Percentiles rank a stretch among this genome's conserved stretches.
phyloP scores from a whole-genome alignment of 2,329 filamentous ascomycete species.

The Graphium sp. region DNA sequence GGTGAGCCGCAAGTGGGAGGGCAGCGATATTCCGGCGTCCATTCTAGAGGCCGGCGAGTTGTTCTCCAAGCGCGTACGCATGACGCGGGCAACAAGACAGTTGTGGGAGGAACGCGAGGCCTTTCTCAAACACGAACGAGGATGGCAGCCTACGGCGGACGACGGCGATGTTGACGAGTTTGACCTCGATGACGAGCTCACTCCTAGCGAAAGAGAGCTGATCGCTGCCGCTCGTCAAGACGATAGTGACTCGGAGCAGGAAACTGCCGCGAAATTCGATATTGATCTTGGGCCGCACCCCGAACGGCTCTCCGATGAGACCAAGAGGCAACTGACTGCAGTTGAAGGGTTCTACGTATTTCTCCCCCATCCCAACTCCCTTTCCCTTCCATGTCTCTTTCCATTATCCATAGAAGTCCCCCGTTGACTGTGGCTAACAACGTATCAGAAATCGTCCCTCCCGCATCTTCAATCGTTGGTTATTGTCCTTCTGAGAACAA shows the following conservation, averaged over 20 bases:
- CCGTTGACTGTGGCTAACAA: not conserved
- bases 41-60: constrained; percentile 90
- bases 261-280: constrained; percentile 2
- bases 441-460: constrained; percentile 11
- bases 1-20: constrained; percentile 77
- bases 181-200: constrained; percentile 24
- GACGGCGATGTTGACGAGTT: constrained; percentile 16
- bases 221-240: no score
- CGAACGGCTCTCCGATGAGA: constrained; percentile 29
- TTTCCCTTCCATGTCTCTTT: constrained; percentile 1
- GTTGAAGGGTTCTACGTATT: constrained; percentile 79
- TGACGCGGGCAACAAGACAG: constrained; percentile 81
- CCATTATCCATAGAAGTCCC: not conserved
- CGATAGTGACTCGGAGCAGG: constrained; percentile 23
- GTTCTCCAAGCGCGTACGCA: constrained; percentile 78
- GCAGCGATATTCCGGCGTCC: constrained; percentile 83
- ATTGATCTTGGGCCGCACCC: constrained; percentile 28
- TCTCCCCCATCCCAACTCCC: constrained; percentile 8
- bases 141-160: constrained; percentile 50
- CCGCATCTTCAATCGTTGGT: constrained; percentile 84
- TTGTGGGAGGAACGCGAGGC: constrained; percentile 87
- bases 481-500: constrained; percentile 79
- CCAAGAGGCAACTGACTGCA: constrained; percentile 48
- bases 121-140: constrained; percentile 83
- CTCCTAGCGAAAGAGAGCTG: no score